Evolutionary conservation across 371 early-diverging fungal genomes (phyloP), one percentile per base, ranked within the genome.

Genomic region (Sporodiniella umbellata): DNA sequence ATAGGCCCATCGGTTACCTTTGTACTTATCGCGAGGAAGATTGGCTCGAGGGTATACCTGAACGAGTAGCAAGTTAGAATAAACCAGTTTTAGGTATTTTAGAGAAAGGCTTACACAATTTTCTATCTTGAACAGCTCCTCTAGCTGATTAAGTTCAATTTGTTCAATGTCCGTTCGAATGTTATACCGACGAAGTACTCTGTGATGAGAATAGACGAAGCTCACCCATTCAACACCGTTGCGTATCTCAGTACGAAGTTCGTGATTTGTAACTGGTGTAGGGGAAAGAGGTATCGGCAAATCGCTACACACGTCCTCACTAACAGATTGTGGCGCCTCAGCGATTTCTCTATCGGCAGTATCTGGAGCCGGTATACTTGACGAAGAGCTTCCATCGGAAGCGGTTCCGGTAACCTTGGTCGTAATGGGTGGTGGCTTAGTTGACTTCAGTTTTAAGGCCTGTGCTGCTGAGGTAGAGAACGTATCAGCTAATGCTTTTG

Each of bases 91-190:
- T n/a, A n/a, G n/a, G n/a, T n/a, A n/a, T n/a, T n/a, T n/a, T n/a
- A n/a, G n/a, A n/a, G 19, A n/a, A 40, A 38, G n/a, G 46, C 60
- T 58, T 60, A 68, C 68, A 43, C 65, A 68, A 12, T 68, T 68
- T 12, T 64, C 58, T 15, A 49, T 55, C 35, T 61, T 64, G 26
- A 68, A 68, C 38, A 48, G 48, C 11, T 61, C 59, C 42, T 62
- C 64, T 18, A 68, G 42, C 8, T 54, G 28, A 39, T 43, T 18
- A 25, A 68, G 42, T 31, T 64, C 61, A 0, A 89, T 80, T 58
- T 68, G 64, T 35, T 91, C 88, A 47, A 92, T 63, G 64, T 93
- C 92, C 40, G 83, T 87, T 26, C 90, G 81, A 39, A 93, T 85
- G 45, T 68, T 72, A 64, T 86, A 91, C 40, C 82, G 76, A 30